These are phyloP conservation scores for Clohesyomyces aquaticus DNA, from an alignment of 495 filamentous ascomycete genomes.

Conservation along the genomic window DNA sequence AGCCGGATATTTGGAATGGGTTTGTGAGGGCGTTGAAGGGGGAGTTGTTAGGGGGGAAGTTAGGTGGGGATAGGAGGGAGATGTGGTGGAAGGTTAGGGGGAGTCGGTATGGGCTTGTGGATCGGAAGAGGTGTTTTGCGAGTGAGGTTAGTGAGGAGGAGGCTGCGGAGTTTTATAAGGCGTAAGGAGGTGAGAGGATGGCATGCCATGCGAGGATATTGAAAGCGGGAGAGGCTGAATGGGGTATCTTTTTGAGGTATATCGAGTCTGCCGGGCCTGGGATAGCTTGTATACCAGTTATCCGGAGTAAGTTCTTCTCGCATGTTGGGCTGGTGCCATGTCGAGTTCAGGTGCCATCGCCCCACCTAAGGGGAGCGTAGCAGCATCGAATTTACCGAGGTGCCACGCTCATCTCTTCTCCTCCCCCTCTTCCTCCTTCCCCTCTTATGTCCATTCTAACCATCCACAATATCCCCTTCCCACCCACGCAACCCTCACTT, in stretches of 20 bases:
- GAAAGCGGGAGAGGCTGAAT: background rate
- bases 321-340: too few species aligned
- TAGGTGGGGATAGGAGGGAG: slow-evolving; percentile 81
- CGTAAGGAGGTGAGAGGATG: background rate
- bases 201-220: background rate
- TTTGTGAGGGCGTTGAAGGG: slow-evolving; percentile 72
- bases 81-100: slow-evolving; percentile 78
- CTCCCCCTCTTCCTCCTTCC: background rate
- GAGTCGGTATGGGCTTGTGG: slow-evolving; percentile 73
- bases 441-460: background rate
- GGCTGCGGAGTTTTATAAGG: slow-evolving; percentile 54
- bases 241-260: too few species aligned
- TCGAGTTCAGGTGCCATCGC: too few species aligned
- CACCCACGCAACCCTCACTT: too few species aligned
- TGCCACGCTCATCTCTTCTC: too few species aligned
- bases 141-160: slow-evolving; percentile 70
- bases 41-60: slow-evolving; percentile 67
- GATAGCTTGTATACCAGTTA: too few species aligned
- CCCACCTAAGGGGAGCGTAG: too few species aligned
- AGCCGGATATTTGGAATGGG: slow-evolving; percentile 76
- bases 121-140: slow-evolving; percentile 59
- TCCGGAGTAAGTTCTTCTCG: too few species aligned
- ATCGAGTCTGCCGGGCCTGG: too few species aligned
- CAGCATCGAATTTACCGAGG: too few species aligned
- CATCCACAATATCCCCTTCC: too few species aligned